Percentiles rank a stretch among this genome's conserved stretches.
These are phyloP conservation scores for Tetrahymena thermophila DNA, from an alignment of 73 alveolate species.

Conservation along the genomic window DNA sequence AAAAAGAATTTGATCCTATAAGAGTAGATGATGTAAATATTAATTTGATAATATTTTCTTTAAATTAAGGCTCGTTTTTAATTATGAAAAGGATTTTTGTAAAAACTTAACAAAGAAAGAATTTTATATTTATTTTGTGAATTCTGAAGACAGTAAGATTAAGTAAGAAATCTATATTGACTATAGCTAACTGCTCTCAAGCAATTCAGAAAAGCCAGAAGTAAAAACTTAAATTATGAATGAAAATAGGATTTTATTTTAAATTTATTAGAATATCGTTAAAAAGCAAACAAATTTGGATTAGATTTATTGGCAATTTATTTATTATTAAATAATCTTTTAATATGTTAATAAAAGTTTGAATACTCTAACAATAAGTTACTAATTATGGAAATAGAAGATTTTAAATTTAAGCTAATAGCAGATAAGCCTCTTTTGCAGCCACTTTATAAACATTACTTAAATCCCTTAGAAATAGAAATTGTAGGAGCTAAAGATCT, in stretches of 20 bases:
- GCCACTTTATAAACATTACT: slow-evolving; percentile 1
- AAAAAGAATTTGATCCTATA: slow-evolving; percentile 25
- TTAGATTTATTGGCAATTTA: not conserved
- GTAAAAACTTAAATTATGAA: not conserved
- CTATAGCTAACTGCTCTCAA: slow-evolving; percentile 16
- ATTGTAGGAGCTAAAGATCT: slow-evolving; percentile 19
- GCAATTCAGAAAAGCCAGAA: not conserved
- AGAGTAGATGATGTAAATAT: slow-evolving; percentile 16
- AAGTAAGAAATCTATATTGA: slow-evolving; percentile 22
- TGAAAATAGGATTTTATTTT: too few relatives aligned
- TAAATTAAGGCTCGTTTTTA: not conserved
- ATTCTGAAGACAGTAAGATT: slow-evolving; percentile 44
- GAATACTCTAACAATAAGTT: slow-evolving; percentile 8
- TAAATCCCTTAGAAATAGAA: slow-evolving; percentile 32
- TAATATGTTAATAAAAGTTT: not conserved
- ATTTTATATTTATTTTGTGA: slow-evolving; percentile 24
- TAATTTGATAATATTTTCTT: not conserved
- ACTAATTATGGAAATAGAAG: slow-evolving; percentile 29
- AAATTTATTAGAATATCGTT: not conserved
- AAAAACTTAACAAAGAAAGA: slow-evolving; percentile 8
- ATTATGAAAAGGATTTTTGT: not conserved
- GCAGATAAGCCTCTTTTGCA: slow-evolving; percentile 32
- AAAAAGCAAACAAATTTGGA: not conserved
- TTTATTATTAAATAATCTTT: not conserved
- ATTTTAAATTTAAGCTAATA: slow-evolving; percentile 15